These are phyloP conservation scores for Puccinia coronata DNA, from an alignment of 1,284 basidiomycete genomes.

Conservation along the genomic window DNA sequence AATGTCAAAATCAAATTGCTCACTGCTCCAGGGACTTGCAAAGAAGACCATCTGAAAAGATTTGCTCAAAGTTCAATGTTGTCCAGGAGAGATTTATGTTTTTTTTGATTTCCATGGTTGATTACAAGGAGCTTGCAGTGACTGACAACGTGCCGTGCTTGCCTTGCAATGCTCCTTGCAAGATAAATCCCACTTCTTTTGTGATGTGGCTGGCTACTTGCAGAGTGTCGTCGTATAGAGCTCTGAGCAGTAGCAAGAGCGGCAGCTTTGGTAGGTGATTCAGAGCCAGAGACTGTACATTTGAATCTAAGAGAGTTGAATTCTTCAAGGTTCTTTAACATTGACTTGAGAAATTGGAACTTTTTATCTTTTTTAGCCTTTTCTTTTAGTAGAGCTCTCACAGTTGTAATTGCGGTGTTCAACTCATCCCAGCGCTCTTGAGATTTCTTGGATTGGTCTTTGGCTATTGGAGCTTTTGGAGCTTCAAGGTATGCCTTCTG, in stretches of 20 bases:
- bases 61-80: too few relatives aligned
- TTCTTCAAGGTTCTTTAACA: conserved; percentile 8
- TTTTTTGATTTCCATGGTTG: too few relatives aligned
- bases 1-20: too few relatives aligned
- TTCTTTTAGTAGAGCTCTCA: not conserved
- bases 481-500: not conserved
- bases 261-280: conserved; percentile 12
- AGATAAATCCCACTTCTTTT: too few relatives aligned
- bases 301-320: conserved; percentile 5
- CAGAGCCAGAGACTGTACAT: not conserved
- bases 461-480: not conserved
- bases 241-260: conserved; percentile 30
- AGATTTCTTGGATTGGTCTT: not conserved
- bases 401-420: conserved; percentile 4
- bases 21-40: too few relatives aligned
- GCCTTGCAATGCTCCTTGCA: too few relatives aligned
- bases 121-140: too few relatives aligned
- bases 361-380: not conserved
- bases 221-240: not conserved
- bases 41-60: too few relatives aligned
- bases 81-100: too few relatives aligned
- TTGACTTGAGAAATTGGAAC: not conserved
- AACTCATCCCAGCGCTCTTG: not conserved
- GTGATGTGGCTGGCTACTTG: too few relatives aligned
- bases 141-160: too few relatives aligned